Evolutionary conservation across 805 yeast genomes (phyloP).

Genomic region (Teunomyces lycoperdinae): DNA sequence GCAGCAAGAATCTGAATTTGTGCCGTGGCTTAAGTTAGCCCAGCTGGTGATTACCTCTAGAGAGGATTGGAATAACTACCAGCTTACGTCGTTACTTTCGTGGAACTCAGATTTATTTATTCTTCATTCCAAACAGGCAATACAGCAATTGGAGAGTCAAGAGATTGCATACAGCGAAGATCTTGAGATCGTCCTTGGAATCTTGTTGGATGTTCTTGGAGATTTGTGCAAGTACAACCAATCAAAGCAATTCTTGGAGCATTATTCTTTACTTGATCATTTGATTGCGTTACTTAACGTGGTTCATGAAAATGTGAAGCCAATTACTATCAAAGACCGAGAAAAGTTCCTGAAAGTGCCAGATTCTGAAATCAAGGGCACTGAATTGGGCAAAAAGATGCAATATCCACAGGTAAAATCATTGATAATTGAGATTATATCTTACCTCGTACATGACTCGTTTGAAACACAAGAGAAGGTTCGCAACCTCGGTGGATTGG

Average conservation of each 20-base stretch:
- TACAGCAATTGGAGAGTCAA: neutral
- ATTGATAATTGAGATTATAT: slow-evolving; percentile 61
- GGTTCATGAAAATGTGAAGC: slow-evolving; percentile 38
- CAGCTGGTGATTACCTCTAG: slow-evolving; percentile 39
- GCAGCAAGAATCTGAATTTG: slow-evolving; percentile 1
- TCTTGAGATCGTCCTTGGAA: slow-evolving; percentile 13
- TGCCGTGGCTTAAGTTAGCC: slow-evolving; percentile 17
- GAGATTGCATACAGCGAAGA: slow-evolving; percentile 4
- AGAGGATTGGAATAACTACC: slow-evolving; percentile 40
- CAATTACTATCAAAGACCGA: slow-evolving; percentile 12
- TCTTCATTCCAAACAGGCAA: slow-evolving; percentile 9
- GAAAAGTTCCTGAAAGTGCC: slow-evolving; percentile 13
- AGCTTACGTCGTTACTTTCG: slow-evolving; percentile 35
- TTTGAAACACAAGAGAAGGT: slow-evolving; percentile 62
- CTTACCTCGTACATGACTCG: slow-evolving; percentile 53
- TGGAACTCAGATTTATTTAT: slow-evolving; percentile 39
- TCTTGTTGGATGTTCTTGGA: slow-evolving; percentile 40
- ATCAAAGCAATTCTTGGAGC: slow-evolving; percentile 39
- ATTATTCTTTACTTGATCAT: slow-evolving; percentile 34
- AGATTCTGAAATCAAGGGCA: slow-evolving; percentile 9
- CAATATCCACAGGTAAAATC: slow-evolving; percentile 59
- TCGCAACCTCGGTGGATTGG: slow-evolving; percentile 65
- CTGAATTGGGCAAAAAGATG: slow-evolving; percentile 10
- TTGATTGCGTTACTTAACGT: slow-evolving; percentile 36
- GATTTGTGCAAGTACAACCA: slow-evolving; percentile 40